Evolutionary conservation across 2,329 filamentous ascomycete species (phyloP).

Genomic region (Nannizziopsis arthrosporioides): DNA sequence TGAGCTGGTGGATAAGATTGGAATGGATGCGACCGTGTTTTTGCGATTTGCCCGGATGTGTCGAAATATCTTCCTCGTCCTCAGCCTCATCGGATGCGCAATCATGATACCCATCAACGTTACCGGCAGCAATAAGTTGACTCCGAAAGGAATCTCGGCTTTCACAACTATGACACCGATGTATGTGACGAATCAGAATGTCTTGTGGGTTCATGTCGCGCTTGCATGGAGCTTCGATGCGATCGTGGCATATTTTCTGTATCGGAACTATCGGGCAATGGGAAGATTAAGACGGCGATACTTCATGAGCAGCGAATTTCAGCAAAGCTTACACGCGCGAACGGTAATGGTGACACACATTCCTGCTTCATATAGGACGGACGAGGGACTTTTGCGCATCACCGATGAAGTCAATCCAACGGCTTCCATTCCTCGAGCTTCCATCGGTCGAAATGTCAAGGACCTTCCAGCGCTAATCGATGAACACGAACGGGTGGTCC

Average conservation of each 20-base stretch:
- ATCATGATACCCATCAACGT: conserved; percentile 76
- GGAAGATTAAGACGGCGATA: conserved; percentile 60
- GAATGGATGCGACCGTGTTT: conserved; percentile 84
- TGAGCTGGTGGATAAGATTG: conserved; percentile 66
- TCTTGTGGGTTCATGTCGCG: conserved; percentile 49
- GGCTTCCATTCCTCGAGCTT: conserved; percentile 64
- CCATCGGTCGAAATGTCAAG: conserved; percentile 84
- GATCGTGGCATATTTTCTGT: conserved; percentile 69
- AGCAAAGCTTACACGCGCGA: conserved; percentile 67
- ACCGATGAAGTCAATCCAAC: conserved; percentile 70
- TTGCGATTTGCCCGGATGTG: conserved; percentile 83
- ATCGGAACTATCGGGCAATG: conserved; percentile 77
- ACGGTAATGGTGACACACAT: conserved; percentile 59
- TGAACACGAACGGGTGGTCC: conserved; percentile 69
- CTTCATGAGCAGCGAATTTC: conserved; percentile 78
- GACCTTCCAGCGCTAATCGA: conserved; percentile 75
- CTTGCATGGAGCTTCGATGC: conserved; percentile 56
- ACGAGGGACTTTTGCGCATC: conserved; percentile 77
- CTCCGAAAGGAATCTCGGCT: conserved; percentile 18
- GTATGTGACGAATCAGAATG: conserved; percentile 35
- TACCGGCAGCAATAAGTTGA: conserved; percentile 34
- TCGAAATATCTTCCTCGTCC: conserved; percentile 69
- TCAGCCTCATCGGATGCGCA: conserved; percentile 60
- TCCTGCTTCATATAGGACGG: conserved; percentile 60
- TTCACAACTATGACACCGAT: conserved; percentile 42